Evolutionary conservation across 78 protist species (phyloP).

Genomic region (Cavenderia fasciculata): DNA sequence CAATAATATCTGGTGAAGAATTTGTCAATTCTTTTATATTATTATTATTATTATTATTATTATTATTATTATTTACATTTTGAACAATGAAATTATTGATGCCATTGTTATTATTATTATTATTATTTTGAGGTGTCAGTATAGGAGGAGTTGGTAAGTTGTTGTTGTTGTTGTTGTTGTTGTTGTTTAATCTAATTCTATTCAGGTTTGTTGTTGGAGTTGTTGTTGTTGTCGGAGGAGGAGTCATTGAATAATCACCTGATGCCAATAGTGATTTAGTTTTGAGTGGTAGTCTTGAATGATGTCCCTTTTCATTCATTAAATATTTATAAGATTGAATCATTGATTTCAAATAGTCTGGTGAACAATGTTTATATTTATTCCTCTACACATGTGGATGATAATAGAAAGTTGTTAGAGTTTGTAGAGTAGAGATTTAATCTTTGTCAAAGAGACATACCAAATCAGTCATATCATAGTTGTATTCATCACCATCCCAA

Average conservation of each 20-base stretch:
- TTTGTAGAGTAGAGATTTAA: neutral
- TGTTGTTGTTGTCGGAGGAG: neutral
- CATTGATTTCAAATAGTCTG: constrained; percentile 21
- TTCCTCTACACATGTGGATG: constrained; percentile 19
- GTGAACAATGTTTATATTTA: constrained; percentile 25
- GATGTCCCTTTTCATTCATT: constrained; percentile 38
- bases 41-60: neutral
- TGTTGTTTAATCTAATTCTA: neutral
- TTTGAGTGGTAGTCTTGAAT: constrained; percentile 10
- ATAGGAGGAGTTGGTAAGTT: neutral
- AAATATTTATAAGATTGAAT: neutral
- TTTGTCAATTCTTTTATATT: neutral
- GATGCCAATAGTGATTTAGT: constrained; percentile 23
- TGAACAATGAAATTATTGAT: neutral
- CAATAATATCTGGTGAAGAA: neutral
- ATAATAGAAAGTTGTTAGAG: neutral
- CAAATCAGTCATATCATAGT: constrained; percentile 26
- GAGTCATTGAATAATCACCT: constrained; percentile 34
- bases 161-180: constrained; percentile 14
- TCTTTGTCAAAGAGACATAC: neutral
- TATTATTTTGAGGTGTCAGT: neutral
- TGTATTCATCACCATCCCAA: constrained; percentile 9
- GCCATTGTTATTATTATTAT: neutral
- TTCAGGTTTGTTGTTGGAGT: neutral
- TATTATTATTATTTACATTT: neutral